These are phyloP conservation scores for Pisolithus microcarpus DNA, from an alignment of 768 basidiomycete genomes.

Conservation along the genomic window DNA sequence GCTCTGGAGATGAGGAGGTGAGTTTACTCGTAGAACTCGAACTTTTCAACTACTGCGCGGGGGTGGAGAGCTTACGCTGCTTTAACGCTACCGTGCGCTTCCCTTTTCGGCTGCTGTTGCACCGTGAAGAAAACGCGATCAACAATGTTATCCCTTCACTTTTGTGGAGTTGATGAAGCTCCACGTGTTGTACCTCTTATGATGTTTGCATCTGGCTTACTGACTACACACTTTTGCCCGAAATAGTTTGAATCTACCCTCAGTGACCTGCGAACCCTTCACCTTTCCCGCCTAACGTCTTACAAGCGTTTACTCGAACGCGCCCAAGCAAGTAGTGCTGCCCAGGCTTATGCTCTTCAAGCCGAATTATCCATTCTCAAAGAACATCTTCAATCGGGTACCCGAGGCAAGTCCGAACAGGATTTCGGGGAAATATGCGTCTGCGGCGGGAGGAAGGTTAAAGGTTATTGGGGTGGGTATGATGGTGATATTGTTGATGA, in stretches of 20 bases:
- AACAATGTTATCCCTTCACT: too few relatives aligned
- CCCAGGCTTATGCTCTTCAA: constrained; percentile 80
- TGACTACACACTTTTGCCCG: constrained; percentile 3
- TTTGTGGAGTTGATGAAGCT: too few relatives aligned
- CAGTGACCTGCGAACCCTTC: constrained; percentile 33
- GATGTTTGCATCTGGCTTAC: not conserved
- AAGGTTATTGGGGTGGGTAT: constrained; percentile 71
- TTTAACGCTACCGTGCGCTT: not conserved
- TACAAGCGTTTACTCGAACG: constrained; percentile 78
- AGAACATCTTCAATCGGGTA: constrained; percentile 27
- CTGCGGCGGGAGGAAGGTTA: constrained; percentile 56
- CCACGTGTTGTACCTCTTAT: too few relatives aligned
- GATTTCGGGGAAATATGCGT: constrained; percentile 30
- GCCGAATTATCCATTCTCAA: constrained; percentile 70
- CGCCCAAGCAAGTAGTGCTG: constrained; percentile 68
- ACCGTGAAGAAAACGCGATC: too few relatives aligned
- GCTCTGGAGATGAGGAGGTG: constrained; percentile 69
- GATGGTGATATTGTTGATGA: constrained; percentile 39
- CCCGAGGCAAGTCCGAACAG: constrained; percentile 5
- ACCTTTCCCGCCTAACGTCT: constrained; percentile 53
- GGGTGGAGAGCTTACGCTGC: not conserved
- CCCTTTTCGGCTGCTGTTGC: not conserved
- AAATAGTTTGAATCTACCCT: constrained; percentile 40
- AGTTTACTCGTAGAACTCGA: constrained; percentile 5
- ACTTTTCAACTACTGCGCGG: not conserved